Evolutionary conservation across 2,329 filamentous ascomycete species (phyloP).

Genomic region (Aspergillus texensis): DNA sequence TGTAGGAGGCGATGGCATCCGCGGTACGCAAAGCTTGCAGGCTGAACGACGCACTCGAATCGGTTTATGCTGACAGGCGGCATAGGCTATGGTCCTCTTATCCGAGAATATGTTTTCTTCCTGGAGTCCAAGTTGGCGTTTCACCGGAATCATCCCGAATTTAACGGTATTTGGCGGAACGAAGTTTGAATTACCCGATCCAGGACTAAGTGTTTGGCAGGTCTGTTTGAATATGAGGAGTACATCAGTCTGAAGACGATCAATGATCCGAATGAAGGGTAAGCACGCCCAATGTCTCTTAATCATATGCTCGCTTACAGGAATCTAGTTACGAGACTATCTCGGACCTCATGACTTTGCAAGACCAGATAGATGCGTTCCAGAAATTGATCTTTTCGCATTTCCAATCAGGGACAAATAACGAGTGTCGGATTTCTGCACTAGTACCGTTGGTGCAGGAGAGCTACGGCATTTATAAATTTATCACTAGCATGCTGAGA

Average conservation of each 20-base stretch:
- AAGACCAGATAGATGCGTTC: slow-evolving; percentile 98
- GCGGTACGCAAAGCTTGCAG: slow-evolving; percentile 56
- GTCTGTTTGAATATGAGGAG: slow-evolving; percentile 96
- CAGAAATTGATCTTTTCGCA: slow-evolving; percentile 98
- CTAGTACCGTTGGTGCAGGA: slow-evolving; percentile 93
- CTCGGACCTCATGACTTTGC: slow-evolving; percentile 90
- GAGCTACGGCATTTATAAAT: slow-evolving; percentile 99
- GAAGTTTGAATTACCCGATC: background rate
- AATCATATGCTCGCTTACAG: slow-evolving; percentile 23
- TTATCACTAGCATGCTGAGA: slow-evolving; percentile 97
- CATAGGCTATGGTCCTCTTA: slow-evolving; percentile 79
- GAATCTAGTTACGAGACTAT: slow-evolving; percentile 76
- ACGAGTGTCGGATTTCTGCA: slow-evolving; percentile 94
- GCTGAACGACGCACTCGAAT: background rate
- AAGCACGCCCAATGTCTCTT: slow-evolving; percentile 31
- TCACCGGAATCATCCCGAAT: slow-evolving; percentile 94
- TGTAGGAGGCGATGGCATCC: slow-evolving; percentile 77
- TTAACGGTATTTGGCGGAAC: slow-evolving; percentile 68
- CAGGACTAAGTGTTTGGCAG: slow-evolving; percentile 34
- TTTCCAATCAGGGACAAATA: slow-evolving; percentile 87
- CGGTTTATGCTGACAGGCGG: slow-evolving; percentile 16
- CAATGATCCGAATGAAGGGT: slow-evolving; percentile 97
- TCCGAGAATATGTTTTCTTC: slow-evolving; percentile 96
- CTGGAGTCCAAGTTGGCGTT: slow-evolving; percentile 94
- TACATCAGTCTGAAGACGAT: slow-evolving; percentile 98